Conservation (phyloP, 2,329 filamentous ascomycete genomes). For the Phialophora verrucosa region DNA sequence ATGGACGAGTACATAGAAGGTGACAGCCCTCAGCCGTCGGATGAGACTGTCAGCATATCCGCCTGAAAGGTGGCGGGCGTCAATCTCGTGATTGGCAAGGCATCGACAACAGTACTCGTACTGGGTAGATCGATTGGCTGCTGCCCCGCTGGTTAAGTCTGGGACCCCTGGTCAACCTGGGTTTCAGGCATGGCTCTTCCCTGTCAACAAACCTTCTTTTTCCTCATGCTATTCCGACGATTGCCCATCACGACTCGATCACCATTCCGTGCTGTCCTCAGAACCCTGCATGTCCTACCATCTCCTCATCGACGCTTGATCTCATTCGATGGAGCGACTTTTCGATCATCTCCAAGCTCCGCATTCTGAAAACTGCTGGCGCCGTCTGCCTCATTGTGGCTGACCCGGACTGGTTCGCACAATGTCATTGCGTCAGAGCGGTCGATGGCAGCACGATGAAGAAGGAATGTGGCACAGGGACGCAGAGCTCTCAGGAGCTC, state of each 20-base stretch:
- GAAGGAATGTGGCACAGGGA: neutral
- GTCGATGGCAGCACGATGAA: neutral
- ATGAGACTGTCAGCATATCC: conserved; percentile 1
- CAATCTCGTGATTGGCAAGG: neutral
- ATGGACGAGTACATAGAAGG: neutral
- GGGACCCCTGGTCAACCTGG: neutral
- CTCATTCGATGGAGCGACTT: conserved; percentile 1
- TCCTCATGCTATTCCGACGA: neutral
- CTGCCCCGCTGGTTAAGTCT: neutral
- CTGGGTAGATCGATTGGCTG: neutral
- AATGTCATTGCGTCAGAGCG: neutral
- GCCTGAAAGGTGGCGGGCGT: neutral
- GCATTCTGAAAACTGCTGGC: neutral
- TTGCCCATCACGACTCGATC: conserved; percentile 2
- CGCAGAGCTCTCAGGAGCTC: neutral
- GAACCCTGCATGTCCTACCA: conserved; percentile 1
- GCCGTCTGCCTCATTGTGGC: neutral
- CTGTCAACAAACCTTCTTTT: conserved; percentile 3
- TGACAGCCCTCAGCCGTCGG: neutral
- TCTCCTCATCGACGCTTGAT: neutral
- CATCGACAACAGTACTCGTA: neutral
- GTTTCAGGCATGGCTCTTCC: neutral
- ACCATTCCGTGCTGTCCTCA: neutral
- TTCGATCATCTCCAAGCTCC: conserved; percentile 1
- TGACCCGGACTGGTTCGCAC: neutral